phyloP scores from a whole-genome alignment of 345 rosid species.

The Noccaea bulbosa region DNA sequence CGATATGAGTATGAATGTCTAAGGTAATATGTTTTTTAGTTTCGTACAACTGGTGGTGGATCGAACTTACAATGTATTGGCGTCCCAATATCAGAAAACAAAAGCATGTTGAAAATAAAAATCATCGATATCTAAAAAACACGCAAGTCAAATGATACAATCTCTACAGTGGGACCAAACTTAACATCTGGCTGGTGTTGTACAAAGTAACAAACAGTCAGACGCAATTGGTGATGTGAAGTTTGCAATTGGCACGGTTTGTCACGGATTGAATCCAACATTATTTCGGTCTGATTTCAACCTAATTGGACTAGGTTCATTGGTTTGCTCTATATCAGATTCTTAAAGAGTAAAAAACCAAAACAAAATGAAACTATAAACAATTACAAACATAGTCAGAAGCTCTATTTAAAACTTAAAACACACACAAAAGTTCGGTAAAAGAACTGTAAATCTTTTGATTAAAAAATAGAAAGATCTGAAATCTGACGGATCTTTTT shows the following conservation, averaged over 20 bases:
- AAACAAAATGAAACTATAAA: background rate
- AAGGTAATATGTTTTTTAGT: no score
- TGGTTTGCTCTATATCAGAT: background rate
- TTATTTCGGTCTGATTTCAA: background rate
- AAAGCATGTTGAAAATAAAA: conserved; percentile 19
- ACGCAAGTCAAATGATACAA: background rate
- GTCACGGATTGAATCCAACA: background rate
- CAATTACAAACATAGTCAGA: background rate
- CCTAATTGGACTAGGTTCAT: background rate
- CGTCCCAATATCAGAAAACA: conserved; percentile 23
- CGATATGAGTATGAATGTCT: no score
- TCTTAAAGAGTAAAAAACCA: background rate
- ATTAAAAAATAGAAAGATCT: no score
- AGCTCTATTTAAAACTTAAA: background rate
- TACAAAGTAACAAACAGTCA: background rate
- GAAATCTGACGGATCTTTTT: no score
- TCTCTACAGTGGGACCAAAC: background rate
- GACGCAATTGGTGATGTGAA: background rate
- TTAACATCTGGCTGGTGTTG: conserved; percentile 24
- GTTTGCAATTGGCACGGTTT: conserved; percentile 21
- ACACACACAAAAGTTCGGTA: background rate
- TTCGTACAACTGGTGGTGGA: no score
- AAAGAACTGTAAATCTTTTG: background rate
- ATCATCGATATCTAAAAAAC: background rate
- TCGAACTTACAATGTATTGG: no score